Evolutionary conservation across 805 yeast genomes (phyloP), one percentile per base, ranked within the genome.

Genomic region (Spathaspora sp.): DNA sequence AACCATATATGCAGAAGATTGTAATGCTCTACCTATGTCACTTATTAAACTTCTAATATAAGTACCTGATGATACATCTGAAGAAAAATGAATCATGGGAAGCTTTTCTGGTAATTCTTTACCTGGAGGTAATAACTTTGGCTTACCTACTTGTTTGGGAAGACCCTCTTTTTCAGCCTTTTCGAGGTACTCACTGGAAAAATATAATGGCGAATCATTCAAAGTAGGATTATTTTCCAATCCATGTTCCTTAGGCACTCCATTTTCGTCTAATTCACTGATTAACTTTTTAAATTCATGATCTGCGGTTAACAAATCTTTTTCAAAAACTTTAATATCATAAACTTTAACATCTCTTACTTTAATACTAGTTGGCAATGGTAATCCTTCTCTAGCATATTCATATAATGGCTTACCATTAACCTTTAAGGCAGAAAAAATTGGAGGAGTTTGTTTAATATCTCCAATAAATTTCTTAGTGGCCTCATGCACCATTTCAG

Each of bases 331-430:
- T 10, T 76, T 73, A 42, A 90, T 61, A 38, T 76, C 78, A 57
- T 72, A 68, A 2, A 94, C 78, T 29, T 73, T 76, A 12, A 90
- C 90, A 28, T 82, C 81, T 57, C 99, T 78, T 1, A 88, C 79
- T 60, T 87, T 83, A 49, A 96, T 89, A n/a, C 86, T 80, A 47
- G 81, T 78, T 0, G 99, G 99, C 18, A 94, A 75, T 0, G 97
- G 93, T 23, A 80, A 72, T 0, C 96, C 96, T 55, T 87, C 81
- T 56, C 99, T 78, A 1, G 99, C 99, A 65, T 94, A 94, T 60
- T 93, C 97, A 64, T 96, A 91, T 46, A 96, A 72, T 3, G 96
- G 96, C 69, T 85, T 90, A 16, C 99, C 99, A 63, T 90, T 85
- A 84, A 96, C 87, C 64, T 93, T 93, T 52, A 96, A 73, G 0